These are phyloP conservation scores for Quercus gilva DNA, from an alignment of 306 rosid species.

Conservation along the genomic window DNA sequence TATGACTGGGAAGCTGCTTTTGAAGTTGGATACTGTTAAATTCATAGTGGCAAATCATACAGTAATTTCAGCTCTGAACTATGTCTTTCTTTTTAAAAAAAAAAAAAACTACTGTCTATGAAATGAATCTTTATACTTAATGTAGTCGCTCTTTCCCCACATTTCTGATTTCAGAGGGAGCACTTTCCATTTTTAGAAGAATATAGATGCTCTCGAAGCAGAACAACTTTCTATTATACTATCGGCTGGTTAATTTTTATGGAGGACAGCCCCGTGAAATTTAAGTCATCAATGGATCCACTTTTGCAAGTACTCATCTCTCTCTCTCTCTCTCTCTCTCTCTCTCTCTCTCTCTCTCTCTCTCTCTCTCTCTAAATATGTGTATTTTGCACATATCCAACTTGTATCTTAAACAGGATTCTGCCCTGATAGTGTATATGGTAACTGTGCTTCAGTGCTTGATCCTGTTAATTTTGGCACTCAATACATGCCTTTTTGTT, in stretches of 20 bases:
- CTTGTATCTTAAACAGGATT: neutral
- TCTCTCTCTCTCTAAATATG: neutral
- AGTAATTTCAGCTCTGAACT: constrained; percentile 37
- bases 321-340: constrained; percentile 22
- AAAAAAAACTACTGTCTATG: neutral
- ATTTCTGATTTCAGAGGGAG: constrained; percentile 62
- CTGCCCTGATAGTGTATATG: neutral
- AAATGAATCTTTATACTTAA: neutral
- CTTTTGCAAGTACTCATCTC: constrained; percentile 66
- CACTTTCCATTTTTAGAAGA: constrained; percentile 91
- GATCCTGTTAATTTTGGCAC: neutral
- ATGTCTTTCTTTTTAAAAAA: neutral
- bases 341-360: neutral
- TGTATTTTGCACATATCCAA: neutral
- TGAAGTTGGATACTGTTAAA: constrained; percentile 92
- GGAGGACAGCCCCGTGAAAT: constrained; percentile 93
- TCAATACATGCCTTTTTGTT: neutral
- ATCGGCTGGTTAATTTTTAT: constrained; percentile 91
- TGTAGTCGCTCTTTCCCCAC: constrained; percentile 24
- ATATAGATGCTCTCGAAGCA: constrained; percentile 84
- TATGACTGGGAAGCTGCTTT: constrained; percentile 96
- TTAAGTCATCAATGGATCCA: constrained; percentile 97
- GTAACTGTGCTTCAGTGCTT: neutral
- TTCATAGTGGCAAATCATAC: constrained; percentile 94
- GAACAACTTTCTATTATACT: constrained; percentile 89